Percentiles rank a stretch among this genome's conserved stretches.
Conservation (phyloP, 1,284 basidiomycete genomes). For the Neolentinus lepideus region DNA sequence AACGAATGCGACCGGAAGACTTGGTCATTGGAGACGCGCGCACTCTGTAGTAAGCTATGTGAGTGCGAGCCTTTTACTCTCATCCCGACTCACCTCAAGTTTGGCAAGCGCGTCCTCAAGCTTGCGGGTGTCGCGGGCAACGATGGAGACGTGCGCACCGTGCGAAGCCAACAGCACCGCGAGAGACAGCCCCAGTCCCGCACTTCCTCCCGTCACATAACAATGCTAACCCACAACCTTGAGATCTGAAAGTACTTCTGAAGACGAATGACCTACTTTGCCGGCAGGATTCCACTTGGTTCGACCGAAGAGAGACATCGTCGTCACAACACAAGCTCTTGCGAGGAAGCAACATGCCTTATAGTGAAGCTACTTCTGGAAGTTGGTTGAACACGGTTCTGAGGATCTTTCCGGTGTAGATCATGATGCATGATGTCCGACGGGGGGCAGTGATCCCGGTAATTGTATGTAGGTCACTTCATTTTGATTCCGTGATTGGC, state of each 20-base stretch:
- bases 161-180: conserved; percentile 58
- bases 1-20: conserved; percentile 54
- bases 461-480: too few relatives aligned
- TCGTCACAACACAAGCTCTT: too few relatives aligned
- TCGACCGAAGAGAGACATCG: background rate
- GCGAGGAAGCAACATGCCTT: too few relatives aligned
- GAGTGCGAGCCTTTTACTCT: background rate
- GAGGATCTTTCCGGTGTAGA: too few relatives aligned
- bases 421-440: too few relatives aligned
- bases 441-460: too few relatives aligned
- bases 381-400: too few relatives aligned
- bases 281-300: background rate
- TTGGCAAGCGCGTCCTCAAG: conserved; percentile 50
- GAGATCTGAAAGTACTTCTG: background rate
- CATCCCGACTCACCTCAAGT: conserved; percentile 47
- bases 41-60: conserved; percentile 22
- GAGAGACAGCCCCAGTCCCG: conserved; percentile 72
- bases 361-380: too few relatives aligned
- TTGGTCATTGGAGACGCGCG: conserved; percentile 47
- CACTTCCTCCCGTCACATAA: conserved; percentile 77
- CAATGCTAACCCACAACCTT: conserved; percentile 40
- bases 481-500: too few relatives aligned
- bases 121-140: conserved; percentile 63
- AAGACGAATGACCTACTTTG: background rate
- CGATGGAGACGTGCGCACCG: conserved; percentile 79